These are phyloP conservation scores for Venturia pyrina DNA, from an alignment of 2,329 filamentous ascomycete species.

Conservation along the genomic window DNA sequence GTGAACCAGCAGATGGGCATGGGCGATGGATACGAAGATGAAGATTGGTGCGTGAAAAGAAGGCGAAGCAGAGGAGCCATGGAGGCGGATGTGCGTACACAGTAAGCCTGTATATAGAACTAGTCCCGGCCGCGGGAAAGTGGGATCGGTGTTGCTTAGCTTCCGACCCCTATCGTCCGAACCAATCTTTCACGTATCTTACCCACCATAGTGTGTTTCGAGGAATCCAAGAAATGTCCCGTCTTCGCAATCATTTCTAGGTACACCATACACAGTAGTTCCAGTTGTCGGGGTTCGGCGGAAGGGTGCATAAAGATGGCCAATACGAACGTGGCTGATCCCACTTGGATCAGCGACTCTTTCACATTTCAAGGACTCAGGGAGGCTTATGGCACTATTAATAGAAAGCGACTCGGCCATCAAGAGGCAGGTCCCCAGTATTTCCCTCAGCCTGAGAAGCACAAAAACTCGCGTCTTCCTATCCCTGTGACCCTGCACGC, in stretches of 20 bases:
- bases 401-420: not conserved
- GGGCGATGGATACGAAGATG: not conserved
- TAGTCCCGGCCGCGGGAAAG: not conserved
- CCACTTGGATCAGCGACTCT: not conserved
- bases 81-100: not conserved
- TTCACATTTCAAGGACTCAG: not conserved
- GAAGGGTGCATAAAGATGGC: not conserved
- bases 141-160: not conserved
- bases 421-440: not conserved
- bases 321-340: constrained; percentile 1
- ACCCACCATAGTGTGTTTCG: too few species aligned
- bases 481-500: not conserved
- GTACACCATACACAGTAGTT: too few species aligned
- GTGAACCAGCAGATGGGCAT: not conserved
- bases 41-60: not conserved
- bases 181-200: too few species aligned
- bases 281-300: too few species aligned
- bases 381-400: not conserved
- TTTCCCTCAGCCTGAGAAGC: not conserved
- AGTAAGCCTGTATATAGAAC: not conserved
- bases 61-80: not conserved
- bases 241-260: not conserved
- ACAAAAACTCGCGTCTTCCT: not conserved
- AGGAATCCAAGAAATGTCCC: not conserved
- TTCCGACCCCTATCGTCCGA: not conserved